Base-by-base conservation (phyloP, 768 basidiomycete genomes). In the Boletus coccyginus region DNA sequence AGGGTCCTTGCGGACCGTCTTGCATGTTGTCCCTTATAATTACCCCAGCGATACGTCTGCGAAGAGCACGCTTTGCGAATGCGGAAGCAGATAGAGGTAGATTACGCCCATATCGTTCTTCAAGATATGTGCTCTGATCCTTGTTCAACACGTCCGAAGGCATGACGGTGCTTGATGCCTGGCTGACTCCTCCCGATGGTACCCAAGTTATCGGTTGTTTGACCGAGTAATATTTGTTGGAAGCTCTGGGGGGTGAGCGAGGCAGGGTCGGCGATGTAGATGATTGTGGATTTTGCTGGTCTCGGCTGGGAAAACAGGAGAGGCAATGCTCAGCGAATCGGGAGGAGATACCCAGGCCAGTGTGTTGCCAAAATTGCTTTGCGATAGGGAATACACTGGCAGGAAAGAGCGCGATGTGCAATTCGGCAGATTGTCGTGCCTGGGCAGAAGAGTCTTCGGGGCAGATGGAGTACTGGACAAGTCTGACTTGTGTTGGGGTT, bases 341-440 rank as follows among this genome's bases (percentile, higher is more conserved):
- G 57, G 91, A 94, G 4, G 90, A 93, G 40, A 99, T 86, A 1
- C 95, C 94, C 56, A 89, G 75, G 0, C 96, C 96, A 0, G 89
- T 85, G 69, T 98, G 96, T 62, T 98, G 95, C 96, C 96, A 98
- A 72, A 95, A 98, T 70, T 93, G 81, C 68, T 91, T 96, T 9
- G 92, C 93, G 8, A 87, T 69, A 10, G 79, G 65, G 62, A 80
- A 86, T 5, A 81, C 70, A 5, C 83, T 78, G 3, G 74, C 70
- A 7, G 87, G 84, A 68, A 94, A 92, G 16, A 99, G 73, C 2
- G 87, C 86, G 60, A 95, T 90, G 69, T 96, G 87, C 1, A 99
- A 78, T 55, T 90, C 85, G 39, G 82, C 73, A 59, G 79, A 74
- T 46, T 67, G 60, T 52, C 57, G 63, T 62, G 66, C 50, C 36